A percentile compares a stretch with the other conserved stretches of the same genome.
phyloP scores from a whole-genome alignment of 495 filamentous ascomycete species.

The Xylaria acuta region DNA sequence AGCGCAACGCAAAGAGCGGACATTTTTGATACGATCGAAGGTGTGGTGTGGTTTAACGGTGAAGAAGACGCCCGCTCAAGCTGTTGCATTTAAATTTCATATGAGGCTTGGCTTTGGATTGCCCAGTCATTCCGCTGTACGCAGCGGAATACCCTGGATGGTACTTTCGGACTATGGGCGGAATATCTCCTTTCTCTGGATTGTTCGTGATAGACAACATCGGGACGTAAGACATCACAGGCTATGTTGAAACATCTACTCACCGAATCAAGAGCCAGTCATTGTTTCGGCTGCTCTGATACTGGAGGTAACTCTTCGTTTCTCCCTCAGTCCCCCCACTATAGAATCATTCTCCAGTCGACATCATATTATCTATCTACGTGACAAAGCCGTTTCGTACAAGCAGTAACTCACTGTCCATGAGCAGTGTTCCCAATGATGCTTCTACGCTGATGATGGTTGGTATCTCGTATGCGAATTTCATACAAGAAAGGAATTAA shows the following conservation, averaged over 20 bases:
- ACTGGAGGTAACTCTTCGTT: background rate
- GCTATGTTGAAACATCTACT: background rate
- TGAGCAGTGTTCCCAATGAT: background rate
- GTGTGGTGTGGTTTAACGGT: background rate
- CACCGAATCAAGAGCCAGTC: background rate
- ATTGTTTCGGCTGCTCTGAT: background rate
- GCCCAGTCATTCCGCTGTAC: background rate
- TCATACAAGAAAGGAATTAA: background rate
- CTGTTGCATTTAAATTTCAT: background rate
- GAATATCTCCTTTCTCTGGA: background rate
- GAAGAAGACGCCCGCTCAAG: background rate
- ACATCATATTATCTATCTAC: background rate
- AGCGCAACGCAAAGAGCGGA: background rate
- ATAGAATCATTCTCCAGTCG: background rate
- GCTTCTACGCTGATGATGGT: conserved; percentile 22
- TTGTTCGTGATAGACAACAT: background rate
- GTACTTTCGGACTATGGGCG: background rate
- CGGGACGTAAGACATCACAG: background rate
- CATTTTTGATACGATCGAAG: background rate
- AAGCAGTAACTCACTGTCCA: background rate
- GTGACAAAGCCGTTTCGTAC: background rate
- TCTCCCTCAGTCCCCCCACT: background rate
- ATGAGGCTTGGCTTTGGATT: background rate
- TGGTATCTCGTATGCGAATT: conserved; percentile 24
- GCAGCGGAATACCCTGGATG: background rate